These are phyloP conservation scores for Coleophoma cylindrospora DNA, from an alignment of 2,329 filamentous ascomycete genomes.

Conservation along the genomic window DNA sequence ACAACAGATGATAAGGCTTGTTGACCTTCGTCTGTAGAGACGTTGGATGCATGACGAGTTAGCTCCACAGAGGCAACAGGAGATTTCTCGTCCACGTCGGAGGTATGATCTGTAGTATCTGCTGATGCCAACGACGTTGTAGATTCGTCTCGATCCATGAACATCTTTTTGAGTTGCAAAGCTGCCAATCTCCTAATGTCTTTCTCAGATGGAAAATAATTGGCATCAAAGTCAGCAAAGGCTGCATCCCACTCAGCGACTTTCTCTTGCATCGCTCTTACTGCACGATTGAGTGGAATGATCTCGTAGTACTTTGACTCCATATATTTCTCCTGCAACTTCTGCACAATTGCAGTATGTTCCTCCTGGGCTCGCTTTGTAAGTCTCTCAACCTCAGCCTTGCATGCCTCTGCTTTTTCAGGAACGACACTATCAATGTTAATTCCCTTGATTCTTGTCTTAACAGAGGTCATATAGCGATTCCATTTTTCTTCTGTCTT, in stretches of 20 bases:
- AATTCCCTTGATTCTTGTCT: constrained; percentile 77
- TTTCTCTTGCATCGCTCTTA: constrained; percentile 87
- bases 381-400: constrained; percentile 73
- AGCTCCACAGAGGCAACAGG: constrained; percentile 25
- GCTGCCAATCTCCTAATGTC: constrained; percentile 91
- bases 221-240: constrained; percentile 85
- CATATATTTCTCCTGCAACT: constrained; percentile 87
- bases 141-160: constrained; percentile 77
- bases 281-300: constrained; percentile 83
- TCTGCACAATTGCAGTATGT: constrained; percentile 65
- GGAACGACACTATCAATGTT: constrained; percentile 86
- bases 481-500: constrained; percentile 78
- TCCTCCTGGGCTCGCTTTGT: constrained; percentile 80
- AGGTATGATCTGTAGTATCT: constrained; percentile 54
- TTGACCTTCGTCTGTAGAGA: constrained; percentile 57
- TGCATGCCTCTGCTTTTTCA: constrained; percentile 80
- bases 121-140: constrained; percentile 67
- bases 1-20: constrained; percentile 61
- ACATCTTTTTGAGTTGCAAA: constrained; percentile 90
- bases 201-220: constrained; percentile 91
- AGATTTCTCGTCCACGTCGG: constrained; percentile 41
- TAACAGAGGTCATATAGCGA: constrained; percentile 84
- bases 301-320: constrained; percentile 95
- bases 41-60: constrained; percentile 22
- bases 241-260: constrained; percentile 89